Evolutionary conservation across 2,329 filamentous ascomycete species (phyloP).

Genomic region (Fusarium keratoplasticum): DNA sequence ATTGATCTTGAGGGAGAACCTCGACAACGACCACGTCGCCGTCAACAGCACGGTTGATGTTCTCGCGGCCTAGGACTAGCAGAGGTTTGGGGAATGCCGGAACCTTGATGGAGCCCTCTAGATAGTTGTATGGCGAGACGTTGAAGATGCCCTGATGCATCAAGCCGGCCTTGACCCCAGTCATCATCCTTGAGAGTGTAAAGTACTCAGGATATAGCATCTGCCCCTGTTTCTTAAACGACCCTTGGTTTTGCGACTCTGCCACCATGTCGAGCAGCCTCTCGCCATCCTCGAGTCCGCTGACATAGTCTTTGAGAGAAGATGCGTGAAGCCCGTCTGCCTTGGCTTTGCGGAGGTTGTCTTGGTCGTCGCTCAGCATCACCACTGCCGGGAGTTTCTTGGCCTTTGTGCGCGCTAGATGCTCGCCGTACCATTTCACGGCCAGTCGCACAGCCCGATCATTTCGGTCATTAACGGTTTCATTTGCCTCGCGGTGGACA

Average conservation of each 20-base stretch:
- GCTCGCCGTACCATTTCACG: conserved; percentile 89
- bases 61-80: conserved; percentile 89
- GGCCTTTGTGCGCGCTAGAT: conserved; percentile 75
- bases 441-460: conserved; percentile 90
- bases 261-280: conserved; percentile 93
- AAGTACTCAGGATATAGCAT: conserved; percentile 92
- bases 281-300: conserved; percentile 84
- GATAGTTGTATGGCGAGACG: conserved; percentile 96
- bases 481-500: conserved; percentile 77
- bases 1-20: conserved; percentile 91
- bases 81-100: conserved; percentile 90
- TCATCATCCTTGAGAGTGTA: conserved; percentile 92
- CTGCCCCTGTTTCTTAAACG: conserved; percentile 70
- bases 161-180: conserved; percentile 87
- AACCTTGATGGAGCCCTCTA: conserved; percentile 92
- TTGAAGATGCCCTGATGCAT: conserved; percentile 96
- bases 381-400: conserved; percentile 80
- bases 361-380: conserved; percentile 93
- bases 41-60: conserved; percentile 93
- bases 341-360: conserved; percentile 85
- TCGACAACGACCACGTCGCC: conserved; percentile 95
- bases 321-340: conserved; percentile 77
- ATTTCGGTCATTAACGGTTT: conserved; percentile 96
- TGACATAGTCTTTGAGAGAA: conserved; percentile 82
- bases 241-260: conserved; percentile 77